These are phyloP conservation scores for Cornus suecica DNA, from an alignment of 148 eudicot species.

Conservation along the genomic window DNA sequence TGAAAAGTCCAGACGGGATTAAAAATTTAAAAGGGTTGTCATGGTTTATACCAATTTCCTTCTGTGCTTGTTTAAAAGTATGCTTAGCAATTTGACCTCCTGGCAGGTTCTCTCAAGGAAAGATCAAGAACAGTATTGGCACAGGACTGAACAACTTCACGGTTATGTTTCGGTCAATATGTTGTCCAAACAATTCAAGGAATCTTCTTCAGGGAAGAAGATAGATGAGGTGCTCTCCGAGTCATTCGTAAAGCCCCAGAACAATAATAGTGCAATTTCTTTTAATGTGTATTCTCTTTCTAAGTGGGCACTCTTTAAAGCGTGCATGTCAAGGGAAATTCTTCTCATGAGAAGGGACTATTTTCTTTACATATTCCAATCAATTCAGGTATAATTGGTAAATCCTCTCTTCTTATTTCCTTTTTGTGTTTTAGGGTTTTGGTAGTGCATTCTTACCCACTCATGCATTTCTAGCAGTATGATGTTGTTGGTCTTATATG, in stretches of 20 bases:
- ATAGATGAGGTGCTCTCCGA: constrained; percentile 42
- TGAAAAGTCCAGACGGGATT: too few relatives aligned
- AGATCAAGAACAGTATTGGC: constrained; percentile 81
- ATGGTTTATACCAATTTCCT: not conserved
- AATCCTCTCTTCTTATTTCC: not conserved
- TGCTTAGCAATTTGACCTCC: not conserved
- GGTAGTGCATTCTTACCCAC: not conserved
- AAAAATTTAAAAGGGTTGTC: too few relatives aligned
- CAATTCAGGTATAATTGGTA: constrained; percentile 42
- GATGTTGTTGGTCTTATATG: not conserved
- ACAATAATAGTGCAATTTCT: constrained; percentile 45
- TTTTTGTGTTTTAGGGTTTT: not conserved
- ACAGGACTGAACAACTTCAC: constrained; percentile 28
- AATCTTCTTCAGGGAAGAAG: constrained; percentile 39
- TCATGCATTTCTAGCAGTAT: not conserved
- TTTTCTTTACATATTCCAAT: constrained; percentile 63
- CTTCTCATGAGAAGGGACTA: constrained; percentile 76
- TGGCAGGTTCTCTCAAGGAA: constrained; percentile 71
- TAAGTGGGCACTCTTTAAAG: constrained; percentile 61
- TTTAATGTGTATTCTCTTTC: constrained; percentile 46
- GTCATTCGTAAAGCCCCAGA: constrained; percentile 41
- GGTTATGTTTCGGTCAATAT: constrained; percentile 43
- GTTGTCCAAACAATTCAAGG: constrained; percentile 48
- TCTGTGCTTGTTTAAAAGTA: not conserved
- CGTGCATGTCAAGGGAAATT: constrained; percentile 69